Evolutionary conservation across 1,284 basidiomycete genomes (phyloP), one percentile per base, ranked within the genome.

Genomic region (Trichosporon coremiiforme): DNA sequence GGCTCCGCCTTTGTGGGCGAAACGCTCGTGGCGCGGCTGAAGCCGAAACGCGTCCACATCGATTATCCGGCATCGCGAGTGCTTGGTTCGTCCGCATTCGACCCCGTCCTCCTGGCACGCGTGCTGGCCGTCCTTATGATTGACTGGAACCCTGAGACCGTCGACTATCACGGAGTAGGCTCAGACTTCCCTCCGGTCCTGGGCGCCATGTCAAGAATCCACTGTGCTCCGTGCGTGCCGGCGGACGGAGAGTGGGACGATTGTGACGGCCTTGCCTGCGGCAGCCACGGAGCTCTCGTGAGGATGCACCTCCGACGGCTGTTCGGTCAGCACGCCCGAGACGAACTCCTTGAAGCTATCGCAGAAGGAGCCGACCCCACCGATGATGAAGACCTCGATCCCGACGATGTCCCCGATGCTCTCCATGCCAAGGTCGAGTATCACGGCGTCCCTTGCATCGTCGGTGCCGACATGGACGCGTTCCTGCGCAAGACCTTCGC

Each of bases 301-400:
- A 68, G 72, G 38, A 66, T 68, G 68, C 72, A 73, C 57, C 72
- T 73, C 38, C 66, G 72, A 17, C 36, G 68, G 2, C 36, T 35
- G 20, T 71, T 68, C 47, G 68, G 68, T 4, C 20, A 25, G 15
- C 38, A 68, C 20, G 70, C 72, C 12, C 47, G 41, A 2, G 66
- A 68, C 41, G 72, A 73, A 22, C 65, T 73, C 12, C 65, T 73
- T 4, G 72, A 73, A 17, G 66, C 66, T 2, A 71, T 73, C 12
- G 72, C 64, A 10, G 72, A 73, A 25, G 70, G 65, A n/a, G 70
- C 70, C 7, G 72, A 73, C 65, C 72, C 72, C 15, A 71, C 70
- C 0, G 72, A 73, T 55, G 72, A 73, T 38, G 66, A 67, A 62
- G 72, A 73, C 45, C 41, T 73, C 31, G 70, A 71, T 31, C 65